Evolutionary conservation across 306 rosid species (phyloP), one percentile per base, ranked within the genome.

Genomic region (Biancaea sappan): DNA sequence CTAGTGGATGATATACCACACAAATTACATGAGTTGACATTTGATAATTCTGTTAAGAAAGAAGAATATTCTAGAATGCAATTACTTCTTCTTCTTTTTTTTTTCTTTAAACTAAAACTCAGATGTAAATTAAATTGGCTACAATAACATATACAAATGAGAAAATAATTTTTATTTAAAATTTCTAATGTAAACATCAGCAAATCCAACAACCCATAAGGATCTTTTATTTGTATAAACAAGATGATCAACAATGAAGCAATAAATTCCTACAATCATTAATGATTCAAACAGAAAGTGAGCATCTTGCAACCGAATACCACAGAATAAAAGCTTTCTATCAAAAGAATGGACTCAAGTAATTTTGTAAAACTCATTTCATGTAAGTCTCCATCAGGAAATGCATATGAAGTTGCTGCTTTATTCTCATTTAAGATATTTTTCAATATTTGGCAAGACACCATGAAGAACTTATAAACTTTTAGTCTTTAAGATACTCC

Each of bases 271-370:
- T 47, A 90, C 89, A 28, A 87, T 77, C 71, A 87, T 8, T 35
- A 87, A 86, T 2, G 97, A 93, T 28, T 90, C 89, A 47, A 93
- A 2, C 41, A 92, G 95, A 79, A 89, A 73, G 41, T 87, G 85
- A 78, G 96, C 87, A 91, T 89, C 83, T 77, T 93, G 89, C 75
- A 85, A 79, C 50, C 18, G 0, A 14, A 3, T 44, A 44, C 18
- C 50, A 44, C 18, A 44, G 0, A 13, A 15, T 0, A 41, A 2
- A 18, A 44, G 18, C 13, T 44, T 14, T 15, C 50, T 13, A 18
- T 44, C 50, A 3, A 44, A 11, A 44, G 50, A 18, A 44, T 44
- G 4, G 15, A 13, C 50, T 18, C 52, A n/a, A 1, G 16, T n/a
- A n/a, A 47, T 47, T 47, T 22, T 47, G 0, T 41, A 11, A 37